Evolutionary conservation across 164 flowering plant genomes (phyloP), one percentile per base, ranked within the genome.

Genomic region (Chloranthus sessilifolius): DNA sequence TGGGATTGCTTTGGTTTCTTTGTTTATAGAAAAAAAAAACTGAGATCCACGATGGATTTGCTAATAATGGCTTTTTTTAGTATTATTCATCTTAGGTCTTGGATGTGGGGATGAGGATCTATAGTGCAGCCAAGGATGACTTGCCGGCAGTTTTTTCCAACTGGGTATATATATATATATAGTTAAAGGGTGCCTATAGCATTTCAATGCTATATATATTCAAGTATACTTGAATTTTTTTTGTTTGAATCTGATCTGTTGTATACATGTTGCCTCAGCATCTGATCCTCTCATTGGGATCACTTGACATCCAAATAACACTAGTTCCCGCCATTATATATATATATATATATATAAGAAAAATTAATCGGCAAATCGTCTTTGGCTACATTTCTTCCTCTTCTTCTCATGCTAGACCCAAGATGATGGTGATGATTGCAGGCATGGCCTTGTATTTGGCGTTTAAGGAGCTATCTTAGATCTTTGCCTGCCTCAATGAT

Each of bases 51-150:
- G n/a, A n/a, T n/a, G n/a, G n/a, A n/a, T n/a, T n/a, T n/a, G n/a
- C n/a, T n/a, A 23, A 17, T 38, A 19, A 21, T 41, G 14, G 31
- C 5, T 42, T 26, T 55, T 22, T 16, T 10, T 28, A 21, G 3
- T 47, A 11, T 22, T 21, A 22, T 55, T 78, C 82, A 74, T 78
- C 75, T 44, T 43, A 40, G 76, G 58, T 65, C 74, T 73, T 63
- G 64, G 80, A 70, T 75, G 75, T 64, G 71, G 61, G 53, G 5
- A 53, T 50, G 74, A 73, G 72, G 59, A 45, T 43, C 26, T 40
- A 53, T 52, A 52, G 53, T 73, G 80, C 73, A 78, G 83, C 83
- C 83, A 78, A 78, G 83, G 80, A 78, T 78, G 83, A 78, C 78
- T 78, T 78, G 83, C 83, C 83, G 83, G 59, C 36, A 20, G 43